Evolutionary conservation across 148 eudicot genomes (phyloP), one percentile per base, ranked within the genome.

Genomic region (Dysphania ambrosioides): DNA sequence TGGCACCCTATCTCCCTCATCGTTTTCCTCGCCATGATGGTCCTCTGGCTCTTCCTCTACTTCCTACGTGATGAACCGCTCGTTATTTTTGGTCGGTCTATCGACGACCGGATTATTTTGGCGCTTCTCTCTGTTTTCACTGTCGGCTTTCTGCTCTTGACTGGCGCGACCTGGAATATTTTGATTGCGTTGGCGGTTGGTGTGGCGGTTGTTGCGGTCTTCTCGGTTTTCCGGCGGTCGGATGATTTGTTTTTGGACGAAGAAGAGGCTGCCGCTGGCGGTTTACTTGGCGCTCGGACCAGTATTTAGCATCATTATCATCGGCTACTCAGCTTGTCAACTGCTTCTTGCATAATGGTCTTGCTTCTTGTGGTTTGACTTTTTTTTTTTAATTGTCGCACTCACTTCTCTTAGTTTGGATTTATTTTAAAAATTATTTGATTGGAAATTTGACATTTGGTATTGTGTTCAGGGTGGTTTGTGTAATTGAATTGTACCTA

Each of bases 1-100:
- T 89, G 87, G 87, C 91, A 91, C 80, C 95, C 98, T 36, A 71
- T 89, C 79, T 91, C 98, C n/a, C 88, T 93, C 69, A 77, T 93
- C 78, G 90, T 89, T 26, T 85, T 91, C 70, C 29, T 88, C 59
- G 78, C 72, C 32, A 71, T 83, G 84, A 83, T 91, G 83, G 85
- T 83, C n/a, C 80, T 60, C 3, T 93, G 98, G 98, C 66, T 89
- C 13, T 87, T 81, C 77, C 80, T 93, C 27, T 91, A 85, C 85
- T 93, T 93, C 77, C 89, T 91, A 16, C 82, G 93, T 4, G 98
- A 93, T 55, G 86, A 88, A 58, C 91, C 91, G 34, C 73, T 91
- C 6, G 86, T 79, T 44, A 7, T 91, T 1, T 78, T 85, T 63
- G 56, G 79, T 56, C 81, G 85, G 3, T 13, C 78, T 21, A 41